Evolutionary conservation across 2,329 filamentous ascomycete species (phyloP).

Genomic region (Chaetothyriales sp.): DNA sequence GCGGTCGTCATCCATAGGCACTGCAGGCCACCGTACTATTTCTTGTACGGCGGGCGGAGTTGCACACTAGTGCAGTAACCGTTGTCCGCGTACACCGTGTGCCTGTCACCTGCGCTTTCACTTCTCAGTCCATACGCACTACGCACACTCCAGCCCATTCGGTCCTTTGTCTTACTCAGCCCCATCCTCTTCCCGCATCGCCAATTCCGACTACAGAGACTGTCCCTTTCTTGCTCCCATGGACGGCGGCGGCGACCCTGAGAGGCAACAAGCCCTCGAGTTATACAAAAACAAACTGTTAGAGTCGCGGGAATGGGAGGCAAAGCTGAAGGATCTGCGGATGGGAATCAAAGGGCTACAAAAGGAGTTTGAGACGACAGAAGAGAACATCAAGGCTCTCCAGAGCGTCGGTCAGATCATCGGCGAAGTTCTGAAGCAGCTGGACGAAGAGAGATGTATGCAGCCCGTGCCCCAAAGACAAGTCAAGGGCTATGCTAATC

Average conservation of each 20-base stretch:
- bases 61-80: neutral
- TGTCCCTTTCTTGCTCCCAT: slow-evolving; percentile 8
- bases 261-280: slow-evolving; percentile 53
- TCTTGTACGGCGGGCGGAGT: neutral
- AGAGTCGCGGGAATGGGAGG: slow-evolving; percentile 96
- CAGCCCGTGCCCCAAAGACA: slow-evolving; percentile 10
- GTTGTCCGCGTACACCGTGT: neutral
- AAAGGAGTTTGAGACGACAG: slow-evolving; percentile 88
- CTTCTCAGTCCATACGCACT: neutral
- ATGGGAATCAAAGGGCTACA: slow-evolving; percentile 92
- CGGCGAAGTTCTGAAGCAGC: slow-evolving; percentile 94
- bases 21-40: neutral
- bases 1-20: neutral
- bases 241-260: slow-evolving; percentile 31
- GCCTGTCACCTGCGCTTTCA: neutral
- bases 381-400: slow-evolving; percentile 98
- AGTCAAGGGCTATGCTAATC: neutral
- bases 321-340: slow-evolving; percentile 85
- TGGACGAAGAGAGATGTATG: slow-evolving; percentile 96
- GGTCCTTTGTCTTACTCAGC: neutral
- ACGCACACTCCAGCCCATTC: neutral
- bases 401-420: slow-evolving; percentile 99
- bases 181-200: neutral
- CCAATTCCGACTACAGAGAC: neutral
- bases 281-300: slow-evolving; percentile 69